A percentile compares a stretch with the other conserved stretches of the same genome.
Conservation (phyloP, 1,139 yeast genomes). For the Geotrichum candidum region DNA sequence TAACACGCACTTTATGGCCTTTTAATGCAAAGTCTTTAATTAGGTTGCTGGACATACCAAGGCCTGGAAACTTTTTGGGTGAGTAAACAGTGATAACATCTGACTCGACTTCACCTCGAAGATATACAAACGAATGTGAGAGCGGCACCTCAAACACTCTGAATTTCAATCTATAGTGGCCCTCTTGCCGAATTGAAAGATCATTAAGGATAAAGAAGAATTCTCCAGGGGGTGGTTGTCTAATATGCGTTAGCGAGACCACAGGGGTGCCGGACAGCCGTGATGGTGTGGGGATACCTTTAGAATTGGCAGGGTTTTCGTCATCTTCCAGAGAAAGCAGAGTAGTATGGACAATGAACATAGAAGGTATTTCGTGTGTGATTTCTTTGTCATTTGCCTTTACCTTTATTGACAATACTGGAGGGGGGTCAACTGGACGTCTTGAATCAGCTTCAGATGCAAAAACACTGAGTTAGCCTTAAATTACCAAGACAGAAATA, state of each 20-base stretch:
- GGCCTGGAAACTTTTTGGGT: constrained; percentile 37
- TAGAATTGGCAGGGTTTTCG: neutral
- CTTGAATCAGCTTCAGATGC: constrained; percentile 27
- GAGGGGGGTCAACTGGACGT: constrained; percentile 35
- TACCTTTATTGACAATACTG: constrained; percentile 28
- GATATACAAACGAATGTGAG: constrained; percentile 21
- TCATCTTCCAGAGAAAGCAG: constrained; percentile 22
- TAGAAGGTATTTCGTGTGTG: constrained; percentile 26
- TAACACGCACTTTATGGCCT: constrained; percentile 34
- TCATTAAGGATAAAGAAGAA: constrained; percentile 34
- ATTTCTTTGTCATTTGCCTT: constrained; percentile 20
- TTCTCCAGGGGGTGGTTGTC: constrained; percentile 28
- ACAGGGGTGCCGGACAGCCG: constrained; percentile 29
- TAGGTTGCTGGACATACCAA: constrained; percentile 33
- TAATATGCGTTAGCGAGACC: constrained; percentile 26
- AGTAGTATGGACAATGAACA: constrained; percentile 31
- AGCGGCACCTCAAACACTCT: constrained; percentile 30
- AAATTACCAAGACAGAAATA: neutral
- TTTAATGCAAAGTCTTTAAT: constrained; percentile 35
- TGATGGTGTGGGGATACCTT: constrained; percentile 14
- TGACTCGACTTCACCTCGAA: constrained; percentile 28
- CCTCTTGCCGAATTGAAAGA: constrained; percentile 35
- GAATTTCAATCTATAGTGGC: constrained; percentile 31
- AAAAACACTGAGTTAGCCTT: constrained; percentile 3
- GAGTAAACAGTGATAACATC: constrained; percentile 33